These are phyloP conservation scores for Fusarium verticillioides DNA, from an alignment of 2,329 filamentous ascomycete species.

Conservation along the genomic window DNA sequence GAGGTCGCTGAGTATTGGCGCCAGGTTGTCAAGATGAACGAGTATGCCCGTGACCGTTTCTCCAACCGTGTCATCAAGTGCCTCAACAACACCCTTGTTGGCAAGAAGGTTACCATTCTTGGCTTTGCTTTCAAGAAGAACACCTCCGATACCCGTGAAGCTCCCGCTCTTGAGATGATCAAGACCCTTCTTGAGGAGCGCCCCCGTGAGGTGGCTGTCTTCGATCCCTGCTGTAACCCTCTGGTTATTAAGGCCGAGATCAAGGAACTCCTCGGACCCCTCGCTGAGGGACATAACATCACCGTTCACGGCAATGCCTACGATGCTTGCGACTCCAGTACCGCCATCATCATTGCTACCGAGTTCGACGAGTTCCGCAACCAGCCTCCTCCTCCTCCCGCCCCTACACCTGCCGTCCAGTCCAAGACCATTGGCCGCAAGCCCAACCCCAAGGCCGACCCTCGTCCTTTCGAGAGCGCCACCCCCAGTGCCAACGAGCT, in stretches of 20 bases:
- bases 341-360: constrained; percentile 65
- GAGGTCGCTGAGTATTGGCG: constrained; percentile 83
- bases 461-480: constrained; percentile 56
- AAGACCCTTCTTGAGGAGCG: constrained; percentile 72
- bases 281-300: constrained; percentile 56
- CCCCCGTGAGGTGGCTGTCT: constrained; percentile 72
- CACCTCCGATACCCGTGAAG: constrained; percentile 79
- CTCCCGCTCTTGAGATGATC: constrained; percentile 75
- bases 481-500: constrained; percentile 58
- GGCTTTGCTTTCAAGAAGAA: constrained; percentile 86
- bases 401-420: constrained; percentile 42
- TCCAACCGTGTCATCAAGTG: constrained; percentile 71
- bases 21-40: constrained; percentile 79
- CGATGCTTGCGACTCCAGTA: constrained; percentile 60
- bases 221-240: constrained; percentile 71
- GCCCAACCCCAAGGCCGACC: constrained; percentile 57
- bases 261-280: constrained; percentile 53
- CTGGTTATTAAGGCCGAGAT: constrained; percentile 63
- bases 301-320: constrained; percentile 61
- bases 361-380: constrained; percentile 67
- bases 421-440: constrained; percentile 51
- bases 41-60: constrained; percentile 78
- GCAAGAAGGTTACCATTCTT: constrained; percentile 78
- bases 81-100: constrained; percentile 74
- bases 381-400: constrained; percentile 49